Evolutionary conservation across 2,329 filamentous ascomycete species (phyloP).

Genomic region (Phaeoacremonium minimum): DNA sequence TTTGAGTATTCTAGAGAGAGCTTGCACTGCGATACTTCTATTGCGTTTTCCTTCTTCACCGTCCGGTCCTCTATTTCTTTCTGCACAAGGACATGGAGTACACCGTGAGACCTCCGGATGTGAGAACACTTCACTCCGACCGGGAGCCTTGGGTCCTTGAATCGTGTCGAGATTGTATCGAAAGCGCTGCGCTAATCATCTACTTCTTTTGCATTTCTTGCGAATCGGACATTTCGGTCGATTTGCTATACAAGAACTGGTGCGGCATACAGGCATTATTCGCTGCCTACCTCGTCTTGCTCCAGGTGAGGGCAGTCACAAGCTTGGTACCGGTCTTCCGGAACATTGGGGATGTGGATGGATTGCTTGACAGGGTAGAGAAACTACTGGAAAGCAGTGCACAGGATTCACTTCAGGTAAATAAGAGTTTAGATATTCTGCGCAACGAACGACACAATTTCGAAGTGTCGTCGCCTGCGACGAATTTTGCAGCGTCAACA

Average conservation of each 20-base stretch:
- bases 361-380: slow-evolving; percentile 1
- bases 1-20: too few relatives aligned
- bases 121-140: slow-evolving; percentile 1
- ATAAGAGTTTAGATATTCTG: slow-evolving; percentile 2
- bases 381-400: not conserved
- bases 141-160: slow-evolving; percentile 6
- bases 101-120: slow-evolving; percentile 3
- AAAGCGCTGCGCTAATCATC: slow-evolving; percentile 4
- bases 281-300: slow-evolving; percentile 4
- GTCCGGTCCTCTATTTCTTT: slow-evolving; percentile 7
- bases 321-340: slow-evolving; percentile 3
- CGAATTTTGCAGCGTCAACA: not conserved
- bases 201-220: not conserved
- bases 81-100: slow-evolving; percentile 7
- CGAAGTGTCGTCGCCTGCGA: slow-evolving; percentile 3
- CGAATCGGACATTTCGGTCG: not conserved
- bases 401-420: not conserved
- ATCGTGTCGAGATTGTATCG: slow-evolving; percentile 6
- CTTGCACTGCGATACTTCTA: slow-evolving; percentile 7
- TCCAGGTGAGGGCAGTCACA: slow-evolving; percentile 5
- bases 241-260: slow-evolving; percentile 5
- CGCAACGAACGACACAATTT: slow-evolving; percentile 5
- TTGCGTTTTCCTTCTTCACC: slow-evolving; percentile 6
- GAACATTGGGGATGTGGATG: slow-evolving; percentile 1
- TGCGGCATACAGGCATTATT: slow-evolving; percentile 4